phyloP scores from a whole-genome alignment of 108 stramenopile species.

The Cyclotella sp. region DNA sequence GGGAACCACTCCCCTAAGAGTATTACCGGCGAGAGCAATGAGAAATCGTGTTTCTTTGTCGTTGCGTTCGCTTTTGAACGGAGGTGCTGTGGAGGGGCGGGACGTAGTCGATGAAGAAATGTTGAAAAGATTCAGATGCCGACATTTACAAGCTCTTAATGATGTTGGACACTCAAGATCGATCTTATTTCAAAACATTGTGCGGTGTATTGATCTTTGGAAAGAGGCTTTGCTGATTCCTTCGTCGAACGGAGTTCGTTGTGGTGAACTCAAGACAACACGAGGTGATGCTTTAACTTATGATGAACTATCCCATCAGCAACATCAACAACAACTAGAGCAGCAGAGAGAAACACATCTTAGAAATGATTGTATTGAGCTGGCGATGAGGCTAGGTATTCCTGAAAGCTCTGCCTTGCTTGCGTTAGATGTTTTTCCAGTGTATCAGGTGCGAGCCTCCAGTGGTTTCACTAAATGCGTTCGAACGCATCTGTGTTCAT shows the following conservation, averaged over 20 bases:
- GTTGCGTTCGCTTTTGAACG: slow-evolving; percentile 32
- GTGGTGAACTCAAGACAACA: not conserved
- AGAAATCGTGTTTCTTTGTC: slow-evolving; percentile 41
- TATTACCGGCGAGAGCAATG: slow-evolving; percentile 50
- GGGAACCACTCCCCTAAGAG: slow-evolving; percentile 23
- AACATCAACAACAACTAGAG: not conserved
- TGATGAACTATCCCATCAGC: not conserved
- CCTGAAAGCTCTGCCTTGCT: slow-evolving; percentile 56
- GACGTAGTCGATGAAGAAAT: not conserved
- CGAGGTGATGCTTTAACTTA: not conserved
- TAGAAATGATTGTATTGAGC: slow-evolving; percentile 49
- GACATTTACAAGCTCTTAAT: slow-evolving; percentile 51
- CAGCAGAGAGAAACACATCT: slow-evolving; percentile 22
- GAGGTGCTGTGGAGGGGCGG: not conserved
- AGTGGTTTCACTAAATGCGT: not conserved
- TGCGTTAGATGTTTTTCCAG: slow-evolving; percentile 52
- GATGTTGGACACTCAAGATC: slow-evolving; percentile 53
- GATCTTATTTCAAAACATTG: slow-evolving; percentile 51
- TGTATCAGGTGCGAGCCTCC: slow-evolving; percentile 51
- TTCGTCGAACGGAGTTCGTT: not conserved
- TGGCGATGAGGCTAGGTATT: slow-evolving; percentile 60
- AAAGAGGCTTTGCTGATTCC: slow-evolving; percentile 58
- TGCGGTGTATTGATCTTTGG: slow-evolving; percentile 68
- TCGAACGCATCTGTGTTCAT: not conserved
- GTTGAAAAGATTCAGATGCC: slow-evolving; percentile 21